Percentiles rank a stretch among this genome's conserved stretches.
Conservation (phyloP, 441 rosid genomes). For the Euphorbia neoarborescens region DNA sequence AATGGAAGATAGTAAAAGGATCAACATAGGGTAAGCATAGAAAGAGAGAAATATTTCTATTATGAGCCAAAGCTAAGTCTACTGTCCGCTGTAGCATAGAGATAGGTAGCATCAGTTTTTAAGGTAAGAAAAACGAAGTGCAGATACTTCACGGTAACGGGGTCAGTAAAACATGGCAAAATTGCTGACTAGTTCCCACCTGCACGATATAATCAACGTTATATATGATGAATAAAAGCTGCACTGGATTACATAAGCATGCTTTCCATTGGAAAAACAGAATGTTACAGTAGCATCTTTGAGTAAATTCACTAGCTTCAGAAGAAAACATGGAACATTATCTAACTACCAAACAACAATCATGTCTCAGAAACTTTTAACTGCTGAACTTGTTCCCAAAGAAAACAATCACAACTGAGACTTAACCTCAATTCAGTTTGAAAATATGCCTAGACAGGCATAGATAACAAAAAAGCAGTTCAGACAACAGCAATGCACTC, state of each 20-base stretch:
- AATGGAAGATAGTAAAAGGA: not conserved
- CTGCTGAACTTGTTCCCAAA: not conserved
- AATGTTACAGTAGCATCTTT: too few species aligned
- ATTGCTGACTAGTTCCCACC: slow-evolving; percentile 18
- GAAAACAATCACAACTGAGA: not conserved
- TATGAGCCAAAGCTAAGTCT: not conserved
- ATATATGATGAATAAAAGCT: not conserved
- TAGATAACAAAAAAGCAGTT: not conserved
- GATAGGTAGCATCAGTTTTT: slow-evolving; percentile 3
- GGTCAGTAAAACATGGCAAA: slow-evolving; percentile 13
- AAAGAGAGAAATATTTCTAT: not conserved
- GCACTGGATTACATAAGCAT: not conserved
- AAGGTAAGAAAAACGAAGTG: not conserved
- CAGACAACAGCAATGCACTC: not conserved
- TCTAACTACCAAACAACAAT: not conserved
- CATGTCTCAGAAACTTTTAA: not conserved
- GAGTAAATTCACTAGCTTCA: too few species aligned
- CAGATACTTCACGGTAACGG: slow-evolving; percentile 11
- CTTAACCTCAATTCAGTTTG: too few species aligned
- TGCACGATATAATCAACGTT: slow-evolving; percentile 14
- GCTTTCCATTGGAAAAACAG: not conserved
- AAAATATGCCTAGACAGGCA: not conserved
- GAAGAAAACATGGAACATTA: not conserved
- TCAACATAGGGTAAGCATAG: not conserved
- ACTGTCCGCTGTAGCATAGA: not conserved